Evolutionary conservation across 202 grass and related monocot genomes (phyloP).

Genomic region (Carex sylvatica): DNA sequence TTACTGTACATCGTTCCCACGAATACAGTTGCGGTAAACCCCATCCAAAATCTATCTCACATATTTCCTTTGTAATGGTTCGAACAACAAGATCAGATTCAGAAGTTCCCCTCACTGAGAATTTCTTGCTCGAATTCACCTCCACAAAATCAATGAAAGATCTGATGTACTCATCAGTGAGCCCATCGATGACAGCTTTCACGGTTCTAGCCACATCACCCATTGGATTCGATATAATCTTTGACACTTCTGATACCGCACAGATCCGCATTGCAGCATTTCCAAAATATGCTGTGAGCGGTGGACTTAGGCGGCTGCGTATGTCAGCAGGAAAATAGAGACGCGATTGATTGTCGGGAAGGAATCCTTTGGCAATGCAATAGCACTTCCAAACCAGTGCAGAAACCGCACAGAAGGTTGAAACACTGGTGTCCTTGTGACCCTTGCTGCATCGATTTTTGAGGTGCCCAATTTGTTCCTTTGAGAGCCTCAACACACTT

Average conservation of each 20-base stretch:
- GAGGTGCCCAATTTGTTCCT: slow-evolving; percentile 18
- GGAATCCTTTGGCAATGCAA: too few relatives aligned
- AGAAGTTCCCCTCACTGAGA: background rate
- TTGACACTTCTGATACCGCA: background rate
- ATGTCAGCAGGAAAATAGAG: background rate
- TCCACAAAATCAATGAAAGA: slow-evolving; percentile 36
- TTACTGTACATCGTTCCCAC: too few relatives aligned
- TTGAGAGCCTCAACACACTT: slow-evolving; percentile 24
- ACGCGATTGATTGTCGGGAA: too few relatives aligned
- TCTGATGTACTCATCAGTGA: slow-evolving; percentile 30
- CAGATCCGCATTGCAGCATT: slow-evolving; percentile 21
- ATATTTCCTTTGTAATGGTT: background rate
- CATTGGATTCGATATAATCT: slow-evolving; percentile 14
- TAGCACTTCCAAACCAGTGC: slow-evolving; percentile 30
- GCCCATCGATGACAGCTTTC: background rate
- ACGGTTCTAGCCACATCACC: background rate
- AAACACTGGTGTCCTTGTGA: background rate
- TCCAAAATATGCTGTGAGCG: slow-evolving; percentile 23
- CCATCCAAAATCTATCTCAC: slow-evolving; percentile 33
- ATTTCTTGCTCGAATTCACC: background rate
- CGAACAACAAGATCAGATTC: background rate
- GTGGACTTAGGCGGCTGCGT: slow-evolving; percentile 3
- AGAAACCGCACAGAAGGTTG: slow-evolving; percentile 24
- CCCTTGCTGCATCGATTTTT: slow-evolving; percentile 8
- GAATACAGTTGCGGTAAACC: background rate